Evolutionary conservation across 1,284 basidiomycete species (phyloP).

Genomic region (Thelephora terrestris): DNA sequence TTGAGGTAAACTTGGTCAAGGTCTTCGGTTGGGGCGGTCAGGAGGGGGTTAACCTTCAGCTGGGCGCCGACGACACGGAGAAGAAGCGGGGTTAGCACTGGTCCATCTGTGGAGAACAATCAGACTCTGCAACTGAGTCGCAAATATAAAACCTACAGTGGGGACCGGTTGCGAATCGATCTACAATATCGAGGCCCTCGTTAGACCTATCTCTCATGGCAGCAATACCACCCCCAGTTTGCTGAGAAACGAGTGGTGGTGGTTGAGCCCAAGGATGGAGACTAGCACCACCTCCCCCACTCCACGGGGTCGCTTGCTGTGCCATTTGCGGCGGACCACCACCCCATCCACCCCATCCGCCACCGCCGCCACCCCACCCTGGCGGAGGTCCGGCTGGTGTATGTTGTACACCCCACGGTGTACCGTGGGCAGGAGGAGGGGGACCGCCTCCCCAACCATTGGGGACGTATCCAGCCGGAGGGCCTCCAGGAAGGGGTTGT

Average conservation of each 20-base stretch:
- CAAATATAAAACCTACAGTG: conserved; percentile 10
- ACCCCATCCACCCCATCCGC: neutral
- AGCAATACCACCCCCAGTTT: conserved; percentile 7
- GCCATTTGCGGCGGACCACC: neutral
- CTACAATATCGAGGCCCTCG: conserved; percentile 1
- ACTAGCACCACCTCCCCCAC: neutral
- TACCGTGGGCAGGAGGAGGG: neutral
- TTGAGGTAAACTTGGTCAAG: conserved; percentile 40
- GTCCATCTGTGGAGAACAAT: conserved; percentile 40
- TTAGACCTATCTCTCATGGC: conserved; percentile 3
- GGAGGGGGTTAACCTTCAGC: conserved; percentile 49
- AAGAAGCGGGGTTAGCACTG: conserved; percentile 56
- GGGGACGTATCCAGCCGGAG: neutral
- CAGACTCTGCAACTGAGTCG: neutral
- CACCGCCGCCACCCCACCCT: neutral
- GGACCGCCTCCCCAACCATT: neutral
- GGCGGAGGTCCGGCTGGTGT: neutral
- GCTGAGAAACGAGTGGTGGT: conserved; percentile 3
- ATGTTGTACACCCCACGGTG: too few species aligned
- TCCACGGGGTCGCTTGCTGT: neutral
- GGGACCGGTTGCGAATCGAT: conserved; percentile 9
- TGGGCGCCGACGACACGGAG: conserved; percentile 36
- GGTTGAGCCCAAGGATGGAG: neutral
- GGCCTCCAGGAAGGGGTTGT: conserved; percentile 8
- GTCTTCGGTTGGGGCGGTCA: conserved; percentile 38